Evolutionary conservation across 768 basidiomycete species (phyloP).

Genomic region (Antrodiella citrinella): DNA sequence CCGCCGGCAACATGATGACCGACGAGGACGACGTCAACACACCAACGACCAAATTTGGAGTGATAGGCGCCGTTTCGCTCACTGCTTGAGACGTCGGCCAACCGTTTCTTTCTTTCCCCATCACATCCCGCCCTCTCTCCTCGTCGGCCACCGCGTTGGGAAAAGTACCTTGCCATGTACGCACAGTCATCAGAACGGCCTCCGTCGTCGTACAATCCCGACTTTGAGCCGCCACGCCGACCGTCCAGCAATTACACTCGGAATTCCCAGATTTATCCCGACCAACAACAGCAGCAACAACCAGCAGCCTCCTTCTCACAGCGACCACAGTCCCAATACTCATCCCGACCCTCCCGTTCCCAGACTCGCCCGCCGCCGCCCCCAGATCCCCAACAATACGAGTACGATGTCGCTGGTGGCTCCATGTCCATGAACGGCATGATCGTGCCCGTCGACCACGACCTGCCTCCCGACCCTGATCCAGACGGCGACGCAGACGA

Average conservation of each 20-base stretch:
- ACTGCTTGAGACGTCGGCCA: neutral
- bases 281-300: neutral
- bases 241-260: conserved; percentile 9
- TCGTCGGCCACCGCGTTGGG: neutral
- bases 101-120: neutral
- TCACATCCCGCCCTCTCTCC: neutral
- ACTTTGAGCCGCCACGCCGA: conserved; percentile 13
- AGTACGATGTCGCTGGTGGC: conserved; percentile 4
- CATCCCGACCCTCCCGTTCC: conserved; percentile 10
- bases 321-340: conserved; percentile 7
- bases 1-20: conserved; percentile 1
- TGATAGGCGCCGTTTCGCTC: neutral
- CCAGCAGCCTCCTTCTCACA: neutral
- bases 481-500: conserved; percentile 17
- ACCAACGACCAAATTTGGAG: too few species aligned
- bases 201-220: conserved; percentile 15
- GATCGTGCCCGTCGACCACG: conserved; percentile 7
- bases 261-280: neutral
- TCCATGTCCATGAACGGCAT: conserved; percentile 8
- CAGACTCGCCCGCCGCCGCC: conserved; percentile 7
- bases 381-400: conserved; percentile 7
- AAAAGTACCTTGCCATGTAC: conserved; percentile 17
- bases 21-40: too few species aligned
- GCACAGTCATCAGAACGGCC: conserved; percentile 15
- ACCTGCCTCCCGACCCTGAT: conserved; percentile 7